Conservation (phyloP, 2,329 filamentous ascomycete genomes). For the Penicillium sp. region DNA sequence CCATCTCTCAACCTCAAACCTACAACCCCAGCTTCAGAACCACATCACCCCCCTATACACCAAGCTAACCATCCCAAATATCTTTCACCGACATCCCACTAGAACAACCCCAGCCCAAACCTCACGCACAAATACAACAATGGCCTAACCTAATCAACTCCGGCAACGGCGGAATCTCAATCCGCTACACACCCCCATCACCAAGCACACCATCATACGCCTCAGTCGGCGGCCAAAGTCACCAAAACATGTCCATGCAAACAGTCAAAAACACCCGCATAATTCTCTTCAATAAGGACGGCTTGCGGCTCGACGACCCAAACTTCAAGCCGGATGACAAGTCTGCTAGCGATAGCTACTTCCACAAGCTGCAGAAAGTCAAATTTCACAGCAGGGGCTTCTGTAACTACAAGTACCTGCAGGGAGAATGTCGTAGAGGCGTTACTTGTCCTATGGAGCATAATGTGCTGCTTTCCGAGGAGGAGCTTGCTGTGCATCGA, state of each 20-base stretch:
- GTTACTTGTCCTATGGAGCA: conserved; percentile 7
- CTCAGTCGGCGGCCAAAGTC: neutral
- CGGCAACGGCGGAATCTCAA: conserved; percentile 3
- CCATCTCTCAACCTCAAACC: too few relatives aligned
- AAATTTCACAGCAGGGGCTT: conserved; percentile 4
- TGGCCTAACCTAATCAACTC: neutral
- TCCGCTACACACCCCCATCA: neutral
- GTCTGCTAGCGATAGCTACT: conserved; percentile 1
- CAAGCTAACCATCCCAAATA: neutral
- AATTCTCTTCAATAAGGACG: conserved; percentile 1
- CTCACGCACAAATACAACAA: neutral
- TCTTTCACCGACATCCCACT: neutral
- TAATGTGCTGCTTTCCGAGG: conserved; percentile 2
- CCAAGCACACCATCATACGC: neutral
- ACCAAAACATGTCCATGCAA: neutral
- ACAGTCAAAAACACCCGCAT: neutral
- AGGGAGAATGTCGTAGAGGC: neutral
- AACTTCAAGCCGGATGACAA: conserved; percentile 1
- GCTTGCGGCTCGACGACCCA: conserved; percentile 4
- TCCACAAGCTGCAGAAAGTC: neutral
- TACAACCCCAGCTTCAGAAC: neutral
- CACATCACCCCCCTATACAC: neutral
- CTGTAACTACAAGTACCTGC: conserved; percentile 10
- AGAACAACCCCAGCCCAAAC: neutral
- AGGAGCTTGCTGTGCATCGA: conserved; percentile 8